These are phyloP conservation scores for Beauveria brongniartii DNA, from an alignment of 2,329 filamentous ascomycete genomes.

Conservation along the genomic window DNA sequence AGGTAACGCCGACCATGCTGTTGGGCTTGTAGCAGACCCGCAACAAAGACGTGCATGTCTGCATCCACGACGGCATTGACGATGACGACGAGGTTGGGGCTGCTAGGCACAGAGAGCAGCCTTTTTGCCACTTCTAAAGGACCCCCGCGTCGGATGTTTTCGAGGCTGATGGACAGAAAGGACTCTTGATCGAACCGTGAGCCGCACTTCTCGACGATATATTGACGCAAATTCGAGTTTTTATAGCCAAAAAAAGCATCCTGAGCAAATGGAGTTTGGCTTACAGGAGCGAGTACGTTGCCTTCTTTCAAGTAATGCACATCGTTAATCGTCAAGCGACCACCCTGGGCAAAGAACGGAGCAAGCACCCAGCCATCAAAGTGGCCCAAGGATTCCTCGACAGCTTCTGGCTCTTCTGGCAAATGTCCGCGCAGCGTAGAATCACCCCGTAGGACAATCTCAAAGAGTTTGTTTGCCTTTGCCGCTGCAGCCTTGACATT, in stretches of 20 bases:
- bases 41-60: constrained; percentile 48
- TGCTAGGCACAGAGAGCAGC: constrained; percentile 24
- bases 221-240: constrained; percentile 39
- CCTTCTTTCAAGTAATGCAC: constrained; percentile 50
- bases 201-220: constrained; percentile 43
- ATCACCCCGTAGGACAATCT: constrained; percentile 47
- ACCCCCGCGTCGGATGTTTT: constrained; percentile 25
- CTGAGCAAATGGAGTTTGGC: constrained; percentile 44
- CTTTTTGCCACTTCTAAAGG: constrained; percentile 18
- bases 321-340: constrained; percentile 45
- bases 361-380: constrained; percentile 45
- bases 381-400: constrained; percentile 37
- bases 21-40: constrained; percentile 34
- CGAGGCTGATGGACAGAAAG: constrained; percentile 21
- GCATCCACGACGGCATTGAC: constrained; percentile 45
- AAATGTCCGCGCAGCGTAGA: constrained; percentile 49
- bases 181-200: constrained; percentile 17
- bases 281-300: constrained; percentile 31
- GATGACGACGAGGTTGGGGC: constrained; percentile 34
- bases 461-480: constrained; percentile 32
- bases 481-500: constrained; percentile 39
- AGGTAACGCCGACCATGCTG: constrained; percentile 26
- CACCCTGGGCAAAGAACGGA: constrained; percentile 50
- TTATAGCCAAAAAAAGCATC: constrained; percentile 51
- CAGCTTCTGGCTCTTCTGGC: constrained; percentile 43